Evolutionary conservation across 768 basidiomycete species (phyloP).

Genomic region (Gloeostereum incarnatum): DNA sequence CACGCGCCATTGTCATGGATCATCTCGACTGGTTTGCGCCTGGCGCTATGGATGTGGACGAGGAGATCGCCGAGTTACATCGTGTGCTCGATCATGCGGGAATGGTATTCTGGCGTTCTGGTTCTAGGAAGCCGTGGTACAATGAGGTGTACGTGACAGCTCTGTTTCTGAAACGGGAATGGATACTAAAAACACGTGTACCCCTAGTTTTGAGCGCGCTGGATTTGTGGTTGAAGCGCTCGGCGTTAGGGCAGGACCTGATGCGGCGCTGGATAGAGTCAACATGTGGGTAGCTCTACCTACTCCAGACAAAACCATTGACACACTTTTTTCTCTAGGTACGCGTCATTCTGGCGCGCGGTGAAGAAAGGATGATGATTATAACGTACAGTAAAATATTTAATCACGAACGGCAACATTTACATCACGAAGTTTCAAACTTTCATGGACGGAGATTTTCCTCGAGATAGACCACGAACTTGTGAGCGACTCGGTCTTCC

Average conservation of each 20-base stretch:
- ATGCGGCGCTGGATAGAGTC: constrained; percentile 50
- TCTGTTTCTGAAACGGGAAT: too few relatives aligned
- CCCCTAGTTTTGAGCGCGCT: constrained; percentile 32
- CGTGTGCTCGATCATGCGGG: constrained; percentile 52
- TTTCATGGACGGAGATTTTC: constrained; percentile 35
- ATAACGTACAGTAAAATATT: too few relatives aligned
- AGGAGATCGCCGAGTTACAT: constrained; percentile 45
- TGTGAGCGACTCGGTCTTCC: constrained; percentile 58
- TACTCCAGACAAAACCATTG: background rate
- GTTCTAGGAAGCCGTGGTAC: constrained; percentile 60
- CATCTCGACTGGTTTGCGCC: constrained; percentile 54
- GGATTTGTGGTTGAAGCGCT: constrained; percentile 48
- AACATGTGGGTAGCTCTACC: constrained; percentile 47
- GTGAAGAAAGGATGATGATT: too few relatives aligned
- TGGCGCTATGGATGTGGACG: constrained; percentile 33
- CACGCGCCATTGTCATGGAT: constrained; percentile 65
- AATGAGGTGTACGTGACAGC: constrained; percentile 26
- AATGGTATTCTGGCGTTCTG: constrained; percentile 57
- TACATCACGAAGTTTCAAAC: background rate
- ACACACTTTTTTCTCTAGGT: constrained; percentile 13
- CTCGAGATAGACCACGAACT: constrained; percentile 65
- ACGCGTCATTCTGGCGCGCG: constrained; percentile 26
- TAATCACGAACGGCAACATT: too few relatives aligned
- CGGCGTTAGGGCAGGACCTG: constrained; percentile 38
- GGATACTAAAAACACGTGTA: background rate